Conservation (phyloP, 139 green algal genomes). For the Coelastrella sp. region DNA sequence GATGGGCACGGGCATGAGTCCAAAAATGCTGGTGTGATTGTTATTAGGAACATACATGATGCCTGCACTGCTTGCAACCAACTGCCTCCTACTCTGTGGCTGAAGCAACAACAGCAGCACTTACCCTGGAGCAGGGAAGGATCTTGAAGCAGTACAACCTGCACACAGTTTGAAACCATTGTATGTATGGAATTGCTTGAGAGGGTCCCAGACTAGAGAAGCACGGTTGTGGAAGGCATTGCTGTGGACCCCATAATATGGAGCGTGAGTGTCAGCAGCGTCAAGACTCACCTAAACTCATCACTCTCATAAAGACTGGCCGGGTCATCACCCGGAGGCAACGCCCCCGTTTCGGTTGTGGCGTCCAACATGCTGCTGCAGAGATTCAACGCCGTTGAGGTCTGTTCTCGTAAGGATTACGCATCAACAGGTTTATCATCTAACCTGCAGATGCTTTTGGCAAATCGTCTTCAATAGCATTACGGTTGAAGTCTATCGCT, state of each 20-base stretch:
- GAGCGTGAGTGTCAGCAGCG: background rate
- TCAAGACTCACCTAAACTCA: background rate
- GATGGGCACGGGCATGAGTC: no score
- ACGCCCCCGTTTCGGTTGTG: background rate
- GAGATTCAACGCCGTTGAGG: background rate
- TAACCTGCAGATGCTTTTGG: no score
- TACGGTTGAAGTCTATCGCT: no score
- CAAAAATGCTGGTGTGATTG: no score
- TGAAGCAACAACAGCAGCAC: no score
- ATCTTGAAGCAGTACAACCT: constrained; percentile 33
- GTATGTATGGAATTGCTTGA: background rate
- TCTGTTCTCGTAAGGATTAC: no score
- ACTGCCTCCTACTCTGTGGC: background rate
- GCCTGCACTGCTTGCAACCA: background rate
- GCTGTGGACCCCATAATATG: background rate
- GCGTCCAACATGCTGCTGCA: background rate
- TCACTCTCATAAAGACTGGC: background rate
- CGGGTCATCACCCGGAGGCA: background rate
- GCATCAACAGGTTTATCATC: no score
- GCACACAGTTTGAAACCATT: background rate
- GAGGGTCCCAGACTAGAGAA: background rate
- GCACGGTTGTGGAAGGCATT: background rate
- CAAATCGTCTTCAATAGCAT: no score
- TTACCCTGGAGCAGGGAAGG: background rate
- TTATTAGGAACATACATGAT: background rate